A percentile compares a stretch with the other conserved stretches of the same genome.
phyloP scores from a whole-genome alignment of 345 rosid species.

The Eucalyptus tenuipes region DNA sequence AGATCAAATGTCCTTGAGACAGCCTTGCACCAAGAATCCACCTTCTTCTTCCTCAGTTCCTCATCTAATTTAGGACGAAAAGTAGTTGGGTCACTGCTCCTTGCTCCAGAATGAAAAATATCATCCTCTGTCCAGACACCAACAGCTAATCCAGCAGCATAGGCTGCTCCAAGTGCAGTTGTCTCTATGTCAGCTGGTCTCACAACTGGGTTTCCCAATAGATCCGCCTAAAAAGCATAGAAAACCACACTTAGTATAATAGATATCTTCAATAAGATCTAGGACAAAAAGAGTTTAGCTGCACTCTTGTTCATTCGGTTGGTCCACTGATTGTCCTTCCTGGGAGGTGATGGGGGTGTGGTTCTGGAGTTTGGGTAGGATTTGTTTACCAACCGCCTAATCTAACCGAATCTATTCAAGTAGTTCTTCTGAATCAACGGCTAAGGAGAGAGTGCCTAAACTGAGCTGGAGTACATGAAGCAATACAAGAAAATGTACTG shows the following conservation, averaged over 20 bases:
- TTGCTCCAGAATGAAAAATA: conserved; percentile 44
- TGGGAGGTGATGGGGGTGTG: background rate
- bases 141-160: conserved; percentile 85
- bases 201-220: conserved; percentile 82
- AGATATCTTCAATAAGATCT: background rate
- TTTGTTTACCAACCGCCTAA: background rate
- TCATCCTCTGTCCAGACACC: conserved; percentile 76
- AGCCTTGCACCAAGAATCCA: conserved; percentile 82
- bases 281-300: background rate
- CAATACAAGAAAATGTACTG: background rate
- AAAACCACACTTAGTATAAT: background rate
- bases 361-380: background rate
- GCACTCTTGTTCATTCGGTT: background rate
- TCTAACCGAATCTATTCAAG: background rate
- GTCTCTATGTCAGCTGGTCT: conserved; percentile 87
- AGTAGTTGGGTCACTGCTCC: conserved; percentile 17
- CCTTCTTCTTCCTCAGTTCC: conserved; percentile 55
- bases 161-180: conserved; percentile 93
- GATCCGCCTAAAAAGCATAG: conserved; percentile 47
- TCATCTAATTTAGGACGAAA: conserved; percentile 45
- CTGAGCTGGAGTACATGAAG: background rate
- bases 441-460: background rate
- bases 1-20: conserved; percentile 60
- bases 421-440: background rate
- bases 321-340: background rate